Evolutionary conservation across 108 stramenopile genomes (phyloP).

Genomic region (Skeletonema menzelii): DNA sequence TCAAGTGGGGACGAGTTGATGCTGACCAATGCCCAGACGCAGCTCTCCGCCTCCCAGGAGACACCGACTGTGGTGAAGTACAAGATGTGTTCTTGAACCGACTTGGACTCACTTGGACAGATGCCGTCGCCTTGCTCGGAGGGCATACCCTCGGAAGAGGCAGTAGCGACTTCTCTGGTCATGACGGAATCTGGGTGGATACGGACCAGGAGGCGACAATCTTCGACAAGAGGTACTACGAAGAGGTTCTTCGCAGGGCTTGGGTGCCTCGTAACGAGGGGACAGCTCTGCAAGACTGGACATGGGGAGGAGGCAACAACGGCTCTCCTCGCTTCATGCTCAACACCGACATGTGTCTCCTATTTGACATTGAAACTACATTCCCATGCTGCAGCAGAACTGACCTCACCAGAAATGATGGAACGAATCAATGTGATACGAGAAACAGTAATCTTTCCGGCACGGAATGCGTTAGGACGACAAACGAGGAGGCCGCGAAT

Average conservation of each 20-base stretch:
- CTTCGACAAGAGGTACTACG: slow-evolving; percentile 43
- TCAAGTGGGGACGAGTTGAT: slow-evolving; percentile 36
- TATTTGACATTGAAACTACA: slow-evolving; percentile 17
- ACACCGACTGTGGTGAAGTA: slow-evolving; percentile 17
- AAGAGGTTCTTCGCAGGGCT: slow-evolving; percentile 9
- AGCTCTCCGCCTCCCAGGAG: slow-evolving; percentile 20
- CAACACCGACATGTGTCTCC: slow-evolving; percentile 42
- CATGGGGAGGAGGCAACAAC: neutral
- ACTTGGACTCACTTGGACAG: slow-evolving; percentile 34
- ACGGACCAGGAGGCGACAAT: slow-evolving; percentile 14
- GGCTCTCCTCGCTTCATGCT: slow-evolving; percentile 31
- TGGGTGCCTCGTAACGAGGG: slow-evolving; percentile 22
- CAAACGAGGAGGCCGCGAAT: neutral
- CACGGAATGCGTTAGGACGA: neutral
- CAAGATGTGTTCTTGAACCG: slow-evolving; percentile 27
- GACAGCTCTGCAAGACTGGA: slow-evolving; percentile 22
- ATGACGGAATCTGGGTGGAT: slow-evolving; percentile 45
- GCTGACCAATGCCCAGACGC: slow-evolving; percentile 5
- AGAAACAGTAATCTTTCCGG: neutral
- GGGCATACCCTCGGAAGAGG: slow-evolving; percentile 44
- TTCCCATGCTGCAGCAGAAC: slow-evolving; percentile 16
- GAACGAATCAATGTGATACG: neutral
- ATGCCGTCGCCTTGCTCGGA: slow-evolving; percentile 51
- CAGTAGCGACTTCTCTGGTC: slow-evolving; percentile 26
- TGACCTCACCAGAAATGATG: neutral